Evolutionary conservation across 495 filamentous ascomycete species (phyloP).

Genomic region (Talaromyces ruber): DNA sequence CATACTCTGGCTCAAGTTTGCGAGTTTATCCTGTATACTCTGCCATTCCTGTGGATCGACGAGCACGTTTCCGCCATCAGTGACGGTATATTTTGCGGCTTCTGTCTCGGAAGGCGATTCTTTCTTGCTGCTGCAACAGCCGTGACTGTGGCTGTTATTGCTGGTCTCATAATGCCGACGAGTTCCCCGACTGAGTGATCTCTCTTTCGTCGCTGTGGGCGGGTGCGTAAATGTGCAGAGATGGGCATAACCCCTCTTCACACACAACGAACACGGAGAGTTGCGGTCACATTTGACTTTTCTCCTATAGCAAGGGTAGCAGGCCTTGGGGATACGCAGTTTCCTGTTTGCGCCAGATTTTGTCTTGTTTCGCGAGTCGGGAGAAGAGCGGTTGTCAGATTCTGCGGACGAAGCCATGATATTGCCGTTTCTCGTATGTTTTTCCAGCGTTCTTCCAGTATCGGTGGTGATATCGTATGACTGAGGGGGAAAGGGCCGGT

Average conservation of each 20-base stretch:
- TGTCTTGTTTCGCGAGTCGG: background rate
- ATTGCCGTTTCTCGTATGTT: background rate
- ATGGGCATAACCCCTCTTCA: constrained; percentile 63
- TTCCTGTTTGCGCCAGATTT: constrained; percentile 3
- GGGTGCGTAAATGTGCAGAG: constrained; percentile 68
- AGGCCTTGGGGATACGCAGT: constrained; percentile 45
- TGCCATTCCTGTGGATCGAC: constrained; percentile 32
- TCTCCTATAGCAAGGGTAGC: constrained; percentile 64
- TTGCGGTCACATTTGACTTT: constrained; percentile 73
- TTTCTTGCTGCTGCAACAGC: constrained; percentile 12
- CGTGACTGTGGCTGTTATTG: constrained; percentile 9
- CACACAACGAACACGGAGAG: constrained; percentile 62
- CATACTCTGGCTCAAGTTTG: constrained; percentile 36
- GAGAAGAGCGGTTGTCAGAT: background rate
- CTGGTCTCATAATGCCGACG: constrained; percentile 7
- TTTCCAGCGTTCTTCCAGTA: background rate
- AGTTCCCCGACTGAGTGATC: constrained; percentile 9
- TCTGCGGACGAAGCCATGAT: constrained; percentile 1
- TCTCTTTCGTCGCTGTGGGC: constrained; percentile 41
- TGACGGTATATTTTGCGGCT: constrained; percentile 14
- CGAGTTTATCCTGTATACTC: constrained; percentile 31
- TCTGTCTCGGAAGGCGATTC: constrained; percentile 13
- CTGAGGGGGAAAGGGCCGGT: background rate
- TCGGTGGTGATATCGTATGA: background rate
- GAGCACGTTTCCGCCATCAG: constrained; percentile 19